Conservation (phyloP, 768 basidiomycete genomes). For the Leccinum uliginosum region DNA sequence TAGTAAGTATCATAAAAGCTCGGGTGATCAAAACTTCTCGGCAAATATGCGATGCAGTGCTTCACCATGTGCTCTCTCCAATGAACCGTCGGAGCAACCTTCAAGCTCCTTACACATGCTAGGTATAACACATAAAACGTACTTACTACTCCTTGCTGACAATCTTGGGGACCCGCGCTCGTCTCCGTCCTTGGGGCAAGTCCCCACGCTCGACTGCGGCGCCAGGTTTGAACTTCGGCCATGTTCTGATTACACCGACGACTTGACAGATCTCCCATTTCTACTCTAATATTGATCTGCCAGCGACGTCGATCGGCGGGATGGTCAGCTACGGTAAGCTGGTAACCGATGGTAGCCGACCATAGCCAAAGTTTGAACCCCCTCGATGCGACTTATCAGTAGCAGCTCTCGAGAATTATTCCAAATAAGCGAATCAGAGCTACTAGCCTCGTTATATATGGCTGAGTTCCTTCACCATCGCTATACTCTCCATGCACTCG, state of each 20-base stretch:
- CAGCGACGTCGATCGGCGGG: neutral
- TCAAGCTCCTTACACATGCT: no score
- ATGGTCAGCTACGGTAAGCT: neutral
- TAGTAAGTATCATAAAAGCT: neutral
- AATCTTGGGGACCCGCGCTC: constrained; percentile 77
- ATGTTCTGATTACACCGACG: constrained; percentile 52
- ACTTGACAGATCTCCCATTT: neutral
- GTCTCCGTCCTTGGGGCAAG: constrained; percentile 91
- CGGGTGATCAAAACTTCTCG: constrained; percentile 46
- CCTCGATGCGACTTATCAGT: no score
- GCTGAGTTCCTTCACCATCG: no score
- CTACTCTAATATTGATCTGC: neutral
- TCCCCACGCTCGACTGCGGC: constrained; percentile 66
- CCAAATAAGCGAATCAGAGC: no score
- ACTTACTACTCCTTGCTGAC: constrained; percentile 82
- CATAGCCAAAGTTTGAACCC: no score
- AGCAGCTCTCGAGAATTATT: no score
- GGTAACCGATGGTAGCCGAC: neutral
- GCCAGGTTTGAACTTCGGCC: constrained; percentile 90
- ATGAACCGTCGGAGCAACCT: constrained; percentile 25
- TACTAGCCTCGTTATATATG: no score
- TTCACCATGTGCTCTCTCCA: constrained; percentile 85
- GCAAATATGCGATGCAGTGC: constrained; percentile 82
- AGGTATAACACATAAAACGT: neutral
- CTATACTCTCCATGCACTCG: no score